Evolutionary conservation across 768 basidiomycete species (phyloP).

Genomic region (Collybia mongolica): DNA sequence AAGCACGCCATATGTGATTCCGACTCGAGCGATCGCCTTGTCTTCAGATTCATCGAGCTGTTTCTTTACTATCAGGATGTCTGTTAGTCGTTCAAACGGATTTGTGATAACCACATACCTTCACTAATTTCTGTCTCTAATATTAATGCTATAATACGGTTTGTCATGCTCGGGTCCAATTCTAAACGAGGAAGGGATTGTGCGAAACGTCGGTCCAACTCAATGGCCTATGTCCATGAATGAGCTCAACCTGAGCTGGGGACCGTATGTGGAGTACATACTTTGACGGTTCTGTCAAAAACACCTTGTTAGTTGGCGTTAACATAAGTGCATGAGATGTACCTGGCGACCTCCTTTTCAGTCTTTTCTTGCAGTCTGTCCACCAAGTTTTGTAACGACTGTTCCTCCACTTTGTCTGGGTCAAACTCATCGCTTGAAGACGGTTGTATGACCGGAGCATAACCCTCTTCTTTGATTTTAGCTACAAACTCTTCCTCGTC

Average conservation of each 20-base stretch:
- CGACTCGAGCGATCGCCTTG: slow-evolving; percentile 68
- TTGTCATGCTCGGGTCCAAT: slow-evolving; percentile 55
- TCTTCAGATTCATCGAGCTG: slow-evolving; percentile 61
- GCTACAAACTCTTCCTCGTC: slow-evolving; percentile 7
- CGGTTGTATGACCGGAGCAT: slow-evolving; percentile 4
- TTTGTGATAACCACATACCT: slow-evolving; percentile 16
- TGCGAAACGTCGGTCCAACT: slow-evolving; percentile 76
- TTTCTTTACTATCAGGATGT: slow-evolving; percentile 26
- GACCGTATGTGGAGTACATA: slow-evolving; percentile 7
- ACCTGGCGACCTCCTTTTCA: slow-evolving; percentile 84
- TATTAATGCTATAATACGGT: slow-evolving; percentile 58
- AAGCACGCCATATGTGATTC: slow-evolving; percentile 78
- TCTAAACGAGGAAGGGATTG: slow-evolving; percentile 61
- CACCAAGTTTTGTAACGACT: slow-evolving; percentile 66
- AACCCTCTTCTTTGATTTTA: background rate
- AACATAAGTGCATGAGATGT: slow-evolving; percentile 5
- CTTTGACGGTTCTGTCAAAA: slow-evolving; percentile 33
- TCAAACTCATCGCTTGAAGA: slow-evolving; percentile 26
- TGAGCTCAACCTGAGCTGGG: background rate
- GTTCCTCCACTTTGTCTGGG: slow-evolving; percentile 46
- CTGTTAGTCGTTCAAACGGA: slow-evolving; percentile 11
- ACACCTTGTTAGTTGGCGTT: background rate
- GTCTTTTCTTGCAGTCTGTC: slow-evolving; percentile 86
- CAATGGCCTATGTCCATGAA: slow-evolving; percentile 55
- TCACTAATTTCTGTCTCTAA: slow-evolving; percentile 29